phyloP scores from a whole-genome alignment of 768 basidiomycete genomes.

The Clitopilus passeckerianus region DNA sequence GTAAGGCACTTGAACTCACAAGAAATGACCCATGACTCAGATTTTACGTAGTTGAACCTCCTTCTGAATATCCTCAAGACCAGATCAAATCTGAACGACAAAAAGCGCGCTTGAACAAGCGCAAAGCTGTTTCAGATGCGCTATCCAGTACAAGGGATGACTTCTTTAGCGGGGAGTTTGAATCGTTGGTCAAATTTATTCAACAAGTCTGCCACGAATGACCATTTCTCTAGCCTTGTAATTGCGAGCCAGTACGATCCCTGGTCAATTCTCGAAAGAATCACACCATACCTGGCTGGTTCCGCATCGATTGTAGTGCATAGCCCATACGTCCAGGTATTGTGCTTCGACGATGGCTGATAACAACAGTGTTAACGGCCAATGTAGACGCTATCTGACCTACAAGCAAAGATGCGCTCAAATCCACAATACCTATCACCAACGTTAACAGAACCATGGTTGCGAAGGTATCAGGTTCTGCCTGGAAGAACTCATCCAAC shows the following conservation, averaged over 20 bases:
- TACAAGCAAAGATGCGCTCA: slow-evolving; percentile 66
- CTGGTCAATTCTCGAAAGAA: slow-evolving; percentile 66
- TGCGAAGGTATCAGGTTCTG: slow-evolving; percentile 89
- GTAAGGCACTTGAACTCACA: slow-evolving; percentile 28
- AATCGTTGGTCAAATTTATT: slow-evolving; percentile 50
- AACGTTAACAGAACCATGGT: slow-evolving; percentile 79
- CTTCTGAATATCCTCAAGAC: slow-evolving; percentile 52
- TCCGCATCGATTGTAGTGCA: slow-evolving; percentile 86
- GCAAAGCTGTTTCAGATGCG: slow-evolving; percentile 63
- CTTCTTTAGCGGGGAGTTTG: slow-evolving; percentile 83
- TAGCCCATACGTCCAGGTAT: slow-evolving; percentile 74
- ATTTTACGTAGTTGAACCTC: slow-evolving; percentile 43
- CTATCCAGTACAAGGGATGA: slow-evolving; percentile 69
- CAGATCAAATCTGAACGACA: slow-evolving; percentile 70
- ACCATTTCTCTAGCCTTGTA: slow-evolving; percentile 47
- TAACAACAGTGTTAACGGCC: neutral
- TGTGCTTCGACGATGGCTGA: slow-evolving; percentile 1
- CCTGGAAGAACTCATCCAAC: slow-evolving; percentile 94
- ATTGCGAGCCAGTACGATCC: slow-evolving; percentile 85
- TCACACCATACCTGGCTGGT: slow-evolving; percentile 76
- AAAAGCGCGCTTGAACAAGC: slow-evolving; percentile 66
- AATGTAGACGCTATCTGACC: slow-evolving; percentile 65
- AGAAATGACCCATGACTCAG: slow-evolving; percentile 1
- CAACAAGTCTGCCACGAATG: neutral
- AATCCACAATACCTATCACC: slow-evolving; percentile 70